Conservation (phyloP, 306 rosid species). For the Vigna trinervia region DNA sequence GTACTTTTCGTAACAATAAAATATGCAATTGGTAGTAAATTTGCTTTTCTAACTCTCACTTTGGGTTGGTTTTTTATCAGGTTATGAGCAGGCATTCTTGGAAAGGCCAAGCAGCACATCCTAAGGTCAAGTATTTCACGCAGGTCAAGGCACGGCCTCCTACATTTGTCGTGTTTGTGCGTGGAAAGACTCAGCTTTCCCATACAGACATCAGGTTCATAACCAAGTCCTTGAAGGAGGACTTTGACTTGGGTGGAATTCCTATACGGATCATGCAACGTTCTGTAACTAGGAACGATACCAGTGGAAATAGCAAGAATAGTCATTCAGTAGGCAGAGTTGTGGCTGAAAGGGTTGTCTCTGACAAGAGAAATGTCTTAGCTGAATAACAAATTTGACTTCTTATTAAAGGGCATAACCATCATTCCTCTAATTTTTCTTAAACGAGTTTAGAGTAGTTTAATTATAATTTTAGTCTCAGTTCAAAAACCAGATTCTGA, state of each 20-base stretch:
- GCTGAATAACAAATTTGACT: constrained; percentile 44
- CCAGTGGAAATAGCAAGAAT: constrained; percentile 52
- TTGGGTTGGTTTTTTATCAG: constrained; percentile 48
- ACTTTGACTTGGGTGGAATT: constrained; percentile 95
- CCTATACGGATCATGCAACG: constrained; percentile 91
- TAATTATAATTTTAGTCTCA: not conserved
- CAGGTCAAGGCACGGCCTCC: constrained; percentile 98
- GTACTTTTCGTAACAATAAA: constrained; percentile 13
- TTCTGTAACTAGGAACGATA: constrained; percentile 53
- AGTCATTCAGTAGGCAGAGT: constrained; percentile 42
- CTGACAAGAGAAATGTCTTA: constrained; percentile 72
- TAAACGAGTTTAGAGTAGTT: constrained; percentile 19
- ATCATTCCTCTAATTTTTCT: constrained; percentile 17
- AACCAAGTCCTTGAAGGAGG: constrained; percentile 90
- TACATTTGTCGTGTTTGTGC: constrained; percentile 83
- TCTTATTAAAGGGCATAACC: not conserved
- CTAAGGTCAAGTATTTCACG: constrained; percentile 90
- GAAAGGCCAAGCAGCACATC: constrained; percentile 93
- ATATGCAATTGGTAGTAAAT: constrained; percentile 29
- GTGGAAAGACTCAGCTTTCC: constrained; percentile 75
- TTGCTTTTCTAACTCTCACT: constrained; percentile 3
- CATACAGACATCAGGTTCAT: constrained; percentile 82
- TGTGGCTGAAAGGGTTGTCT: constrained; percentile 51
- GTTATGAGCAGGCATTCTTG: constrained; percentile 99
- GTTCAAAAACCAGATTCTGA: constrained; percentile 10